Base-by-base conservation (phyloP, 768 basidiomycete genomes). In the Russula vinacea region DNA sequence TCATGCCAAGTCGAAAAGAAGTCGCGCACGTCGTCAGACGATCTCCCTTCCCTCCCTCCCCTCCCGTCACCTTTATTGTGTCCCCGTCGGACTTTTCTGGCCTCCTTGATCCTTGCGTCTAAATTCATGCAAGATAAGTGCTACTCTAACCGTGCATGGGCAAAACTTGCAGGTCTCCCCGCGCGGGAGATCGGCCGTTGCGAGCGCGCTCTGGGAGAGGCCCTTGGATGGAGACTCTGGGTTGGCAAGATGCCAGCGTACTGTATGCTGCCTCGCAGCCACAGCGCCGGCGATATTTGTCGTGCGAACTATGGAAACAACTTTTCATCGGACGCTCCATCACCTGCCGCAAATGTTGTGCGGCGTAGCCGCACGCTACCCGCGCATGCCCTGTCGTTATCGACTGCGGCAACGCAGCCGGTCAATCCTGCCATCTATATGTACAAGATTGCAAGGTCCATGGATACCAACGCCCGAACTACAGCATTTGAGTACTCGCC, bases 61-160 rank as follows among this genome's bases (percentile, higher is more conserved):
- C 82, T 89, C n/a, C 88, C 89, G 0, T 91, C 88, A 0, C 90
- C 92, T 0, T 82, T 97, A 32, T 81, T 92, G 47, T 96, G 94
- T 71, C 92, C 94, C 2, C 84, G 94, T 32, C 83, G 94, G 29
- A 84, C 92, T 0, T 97, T 98, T 75, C 80, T 97, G 10, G 92
- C 92, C 0, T 86, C 91, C 0, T 78, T 98, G 47, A 92, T 98
- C 61, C 80, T 93, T 57, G 95, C 94, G 0, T 89, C 90, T 17
- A 98, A 98, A 70, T 95, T 95, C 72, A 85, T 90, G 66, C 93
- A 95, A 77, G 94, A 98, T 71, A 87, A 91, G 56, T 92, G 90
- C 49, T 97, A 95, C 70, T 94, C 92, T 16, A 96, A 97, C 73
- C 84, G 86, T 32, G 94, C 94, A 19, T 97, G 95, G 95, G 90